Percentiles rank a stretch among this genome's conserved stretches.
Evolutionary conservation across 305 asterid species (phyloP).

Genomic region (Stenogyne calaminthoides): DNA sequence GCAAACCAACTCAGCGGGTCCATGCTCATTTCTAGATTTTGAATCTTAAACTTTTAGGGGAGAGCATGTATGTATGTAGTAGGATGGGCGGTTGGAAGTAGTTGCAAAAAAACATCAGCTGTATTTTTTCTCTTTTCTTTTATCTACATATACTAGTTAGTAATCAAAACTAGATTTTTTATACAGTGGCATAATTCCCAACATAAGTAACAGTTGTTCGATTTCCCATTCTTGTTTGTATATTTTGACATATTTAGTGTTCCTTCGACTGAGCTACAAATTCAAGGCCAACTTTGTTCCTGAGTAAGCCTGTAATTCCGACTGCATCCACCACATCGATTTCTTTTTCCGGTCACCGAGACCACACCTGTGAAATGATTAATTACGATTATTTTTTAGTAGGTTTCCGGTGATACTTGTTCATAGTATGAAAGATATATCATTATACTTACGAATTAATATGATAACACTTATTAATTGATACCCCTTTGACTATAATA

Average conservation of each 20-base stretch:
- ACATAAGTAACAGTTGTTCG: too few species aligned
- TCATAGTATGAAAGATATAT: too few species aligned
- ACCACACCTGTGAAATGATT: conserved; percentile 31
- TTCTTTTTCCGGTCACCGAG: conserved; percentile 38
- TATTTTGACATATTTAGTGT: too few species aligned
- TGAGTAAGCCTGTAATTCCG: conserved; percentile 34
- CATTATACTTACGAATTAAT: too few species aligned
- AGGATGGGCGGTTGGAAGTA: background rate
- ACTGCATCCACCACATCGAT: conserved; percentile 43
- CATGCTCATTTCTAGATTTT: conserved; percentile 24
- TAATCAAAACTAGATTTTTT: too few species aligned
- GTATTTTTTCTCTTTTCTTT: background rate
- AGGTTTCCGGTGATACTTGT: too few species aligned
- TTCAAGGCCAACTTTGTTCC: conserved; percentile 51
- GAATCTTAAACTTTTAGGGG: background rate
- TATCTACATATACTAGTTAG: too few species aligned
- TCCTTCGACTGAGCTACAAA: conserved; percentile 25
- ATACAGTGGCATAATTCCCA: too few species aligned
- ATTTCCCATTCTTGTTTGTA: too few species aligned
- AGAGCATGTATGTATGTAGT: background rate
- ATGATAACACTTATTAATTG: too few species aligned
- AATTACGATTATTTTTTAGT: too few species aligned
- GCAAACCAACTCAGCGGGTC: conserved; percentile 30
- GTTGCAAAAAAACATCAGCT: background rate
- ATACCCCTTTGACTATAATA: too few species aligned